phyloP scores from a whole-genome alignment of 352 stramenopile genomes.

The Pythium phragmitis region DNA sequence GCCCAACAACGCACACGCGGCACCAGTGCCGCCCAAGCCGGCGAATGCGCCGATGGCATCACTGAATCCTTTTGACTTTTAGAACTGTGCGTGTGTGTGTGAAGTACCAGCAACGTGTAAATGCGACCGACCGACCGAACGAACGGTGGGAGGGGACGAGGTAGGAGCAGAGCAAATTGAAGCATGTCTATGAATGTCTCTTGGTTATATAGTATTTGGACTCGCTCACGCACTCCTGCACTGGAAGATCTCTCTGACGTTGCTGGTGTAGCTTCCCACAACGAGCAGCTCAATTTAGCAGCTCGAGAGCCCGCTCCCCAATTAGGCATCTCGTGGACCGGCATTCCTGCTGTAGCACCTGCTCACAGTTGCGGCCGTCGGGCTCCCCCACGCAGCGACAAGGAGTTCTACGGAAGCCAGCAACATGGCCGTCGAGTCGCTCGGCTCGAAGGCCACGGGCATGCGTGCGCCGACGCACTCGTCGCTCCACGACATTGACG shows the following conservation, averaged over 20 bases:
- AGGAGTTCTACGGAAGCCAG: background rate
- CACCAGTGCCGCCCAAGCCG: conserved; percentile 14
- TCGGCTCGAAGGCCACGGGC: background rate
- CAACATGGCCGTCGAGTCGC: conserved; percentile 16
- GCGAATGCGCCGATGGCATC: conserved; percentile 20
- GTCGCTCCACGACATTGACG: conserved; percentile 60
- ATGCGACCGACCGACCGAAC: background rate
- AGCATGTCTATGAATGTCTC: conserved; percentile 13
- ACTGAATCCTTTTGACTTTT: conserved; percentile 38
- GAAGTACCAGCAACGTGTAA: background rate
- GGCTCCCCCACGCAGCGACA: no score
- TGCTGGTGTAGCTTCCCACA: background rate
- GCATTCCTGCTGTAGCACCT: no score
- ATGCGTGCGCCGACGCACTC: conserved; percentile 23
- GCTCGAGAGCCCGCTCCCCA: no score
- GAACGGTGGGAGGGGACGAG: background rate
- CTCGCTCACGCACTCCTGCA: background rate
- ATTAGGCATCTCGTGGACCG: no score
- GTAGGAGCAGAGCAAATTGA: conserved; percentile 4
- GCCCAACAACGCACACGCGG: background rate
- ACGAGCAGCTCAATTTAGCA: no score
- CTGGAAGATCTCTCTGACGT: conserved; percentile 2
- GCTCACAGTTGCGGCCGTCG: no score
- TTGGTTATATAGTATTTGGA: background rate
- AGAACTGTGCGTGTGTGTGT: conserved; percentile 20